Conservation (phyloP, 257 asterid genomes). For the Agastache rugosa region DNA sequence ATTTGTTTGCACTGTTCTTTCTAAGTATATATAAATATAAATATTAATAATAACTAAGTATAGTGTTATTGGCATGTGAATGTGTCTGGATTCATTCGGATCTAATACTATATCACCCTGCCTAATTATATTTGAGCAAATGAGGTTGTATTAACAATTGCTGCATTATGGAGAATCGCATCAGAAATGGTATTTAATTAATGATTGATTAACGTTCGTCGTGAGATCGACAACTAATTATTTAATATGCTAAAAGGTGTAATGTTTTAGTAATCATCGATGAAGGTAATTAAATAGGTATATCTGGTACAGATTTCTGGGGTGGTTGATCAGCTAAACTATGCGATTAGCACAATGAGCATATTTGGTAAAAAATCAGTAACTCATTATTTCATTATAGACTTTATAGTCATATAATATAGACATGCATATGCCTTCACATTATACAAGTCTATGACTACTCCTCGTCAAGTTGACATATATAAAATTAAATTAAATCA, state of each 20-base stretch:
- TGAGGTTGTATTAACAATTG: background rate
- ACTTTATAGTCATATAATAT: background rate
- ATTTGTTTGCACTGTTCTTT: background rate
- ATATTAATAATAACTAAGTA: too few relatives aligned
- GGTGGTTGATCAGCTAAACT: constrained; percentile 11
- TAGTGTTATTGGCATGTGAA: background rate
- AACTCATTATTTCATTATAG: background rate
- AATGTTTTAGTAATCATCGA: background rate
- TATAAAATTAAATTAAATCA: background rate
- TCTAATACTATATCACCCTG: background rate
- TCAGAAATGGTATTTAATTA: background rate
- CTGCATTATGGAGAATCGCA: background rate
- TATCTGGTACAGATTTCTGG: background rate
- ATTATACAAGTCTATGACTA: background rate
- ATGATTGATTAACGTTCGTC: background rate
- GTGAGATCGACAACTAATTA: background rate
- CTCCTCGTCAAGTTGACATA: background rate
- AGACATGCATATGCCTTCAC: background rate
- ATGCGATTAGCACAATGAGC: background rate
- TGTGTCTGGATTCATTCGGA: background rate
- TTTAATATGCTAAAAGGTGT: background rate
- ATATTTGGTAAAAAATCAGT: background rate
- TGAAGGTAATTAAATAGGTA: background rate
- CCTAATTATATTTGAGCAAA: background rate
- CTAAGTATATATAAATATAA: background rate